phyloP scores from a whole-genome alignment of 345 rosid species.

The Aquilaria sinensis region DNA sequence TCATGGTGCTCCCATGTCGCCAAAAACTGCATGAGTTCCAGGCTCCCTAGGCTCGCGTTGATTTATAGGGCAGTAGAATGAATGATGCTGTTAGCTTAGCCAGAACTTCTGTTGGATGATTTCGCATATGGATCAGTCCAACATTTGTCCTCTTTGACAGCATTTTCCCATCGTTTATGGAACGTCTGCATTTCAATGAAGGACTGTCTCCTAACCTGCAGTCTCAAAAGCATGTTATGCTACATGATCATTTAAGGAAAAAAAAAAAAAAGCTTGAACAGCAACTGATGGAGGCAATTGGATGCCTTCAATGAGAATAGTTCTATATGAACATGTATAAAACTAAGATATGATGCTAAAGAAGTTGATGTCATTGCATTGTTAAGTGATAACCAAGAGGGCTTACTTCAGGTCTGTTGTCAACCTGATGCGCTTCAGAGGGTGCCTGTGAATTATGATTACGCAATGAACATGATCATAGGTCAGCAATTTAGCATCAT shows the following conservation, averaged over 20 bases:
- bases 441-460: constrained; percentile 29
- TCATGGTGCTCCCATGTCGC: too few relatives aligned
- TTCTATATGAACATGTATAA: too few relatives aligned
- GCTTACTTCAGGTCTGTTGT: constrained; percentile 59
- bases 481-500: neutral
- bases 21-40: too few relatives aligned
- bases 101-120: constrained; percentile 19
- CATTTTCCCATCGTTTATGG: constrained; percentile 62
- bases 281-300: neutral
- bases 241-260: neutral
- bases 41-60: too few relatives aligned
- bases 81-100: neutral
- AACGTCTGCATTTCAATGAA: constrained; percentile 64
- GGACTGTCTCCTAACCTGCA: constrained; percentile 78
- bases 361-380: too few relatives aligned
- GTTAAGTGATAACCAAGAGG: neutral
- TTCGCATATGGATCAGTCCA: constrained; percentile 74
- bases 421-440: constrained; percentile 29
- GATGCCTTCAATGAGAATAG: neutral
- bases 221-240: neutral
- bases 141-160: constrained; percentile 54
- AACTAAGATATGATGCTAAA: too few relatives aligned
- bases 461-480: constrained; percentile 2
- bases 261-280: too few relatives aligned
- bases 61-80: too few relatives aligned